Evolutionary conservation across 306 rosid genomes (phyloP), one percentile per base, ranked within the genome.

Genomic region (Erythrophleum fordii): DNA sequence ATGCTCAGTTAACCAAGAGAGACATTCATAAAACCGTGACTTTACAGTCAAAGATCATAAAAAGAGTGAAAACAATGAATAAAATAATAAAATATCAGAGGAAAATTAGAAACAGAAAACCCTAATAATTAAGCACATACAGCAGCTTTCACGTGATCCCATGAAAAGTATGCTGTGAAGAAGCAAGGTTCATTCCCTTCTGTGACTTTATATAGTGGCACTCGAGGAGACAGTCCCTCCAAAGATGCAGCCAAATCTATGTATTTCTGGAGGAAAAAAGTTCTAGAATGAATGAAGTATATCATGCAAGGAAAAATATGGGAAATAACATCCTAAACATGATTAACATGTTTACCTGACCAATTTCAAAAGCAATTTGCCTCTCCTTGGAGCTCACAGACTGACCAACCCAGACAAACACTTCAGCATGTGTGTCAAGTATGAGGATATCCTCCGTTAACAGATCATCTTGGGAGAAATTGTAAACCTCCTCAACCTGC

Each of bases 141-240:
- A 85, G 46, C 51, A 62, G 98, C 94, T 87, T 87, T 95, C 34
- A 88, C 70, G 28, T 81, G 83, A 83, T 95, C 99, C 99, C 99
- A 95, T 64, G 93, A 87, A 74, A 95, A 95, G 96, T 91, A 91
- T 60, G 96, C 84, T 34, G 99, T 95, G 87, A 95, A 95, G 90
- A 95, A 95, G 91, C 97, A 89, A 52, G 99, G 98, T 84, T 95
- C 99, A 31, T 93, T 91, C 83, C 98, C 99, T 91, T 95, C 99
- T 6, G 98, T 90, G 69, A 93, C 89, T 90, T 91, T 93, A 85
- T 90, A 95, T 52, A 95, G 77, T 45, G 99, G 97, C 35, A 91
- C 98, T 22, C 58, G 81, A 80, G 92, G 91, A 84, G 98, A 83
- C 81, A 91, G 83, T 60, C 96, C 99, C 73, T 95, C 99, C 46